Evolutionary conservation across 208 protist species (phyloP), one percentile per base, ranked within the genome.

Genomic region (Leishmania arabica): DNA sequence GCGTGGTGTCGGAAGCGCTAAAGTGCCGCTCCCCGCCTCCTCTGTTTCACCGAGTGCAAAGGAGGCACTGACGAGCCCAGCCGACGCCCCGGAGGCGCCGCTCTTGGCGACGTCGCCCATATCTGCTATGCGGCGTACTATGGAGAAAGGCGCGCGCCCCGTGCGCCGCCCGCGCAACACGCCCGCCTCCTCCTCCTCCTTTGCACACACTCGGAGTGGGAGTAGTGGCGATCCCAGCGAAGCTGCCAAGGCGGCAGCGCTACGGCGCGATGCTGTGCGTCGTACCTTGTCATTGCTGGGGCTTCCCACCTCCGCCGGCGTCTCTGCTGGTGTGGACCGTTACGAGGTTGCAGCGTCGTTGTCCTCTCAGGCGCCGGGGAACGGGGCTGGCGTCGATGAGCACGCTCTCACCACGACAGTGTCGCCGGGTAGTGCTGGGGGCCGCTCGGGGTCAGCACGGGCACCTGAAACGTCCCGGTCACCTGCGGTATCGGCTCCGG

Each of bases 71-170:
- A n/a, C 69, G 58, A 72, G 56, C 2, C n/a, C 56, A 34, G 69
- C 74, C 47, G 68, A 64, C 5, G 68, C 75, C 0, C 75, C 65
- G 65, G 51, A 74, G 17, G 60, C 62, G 21, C 72, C 80, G 49
- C 45, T n/a, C 17, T 84, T 66, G 31, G 60, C 81, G 11, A 77
- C 74, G 53, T 62, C 72, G 34, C 19, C 49, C 3, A 62, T 27
- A 15, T 77, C 72, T 15, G 27, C 51, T 9, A 5, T 47, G 77
- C 82, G 77, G 15, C 82, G 77, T 1, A 70, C 79, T 34, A 24
- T 85, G 62, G 77, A 78, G 62, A 81, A 82, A 47, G 82, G 82
- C 37, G 82, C 77, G 3, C 82, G 77, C 1, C 82, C 82, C 42
- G 64, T 85, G 37, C 82, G 77, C 6, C 82, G 72, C 60, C 82